Conservation (phyloP, 805 yeast genomes). For the Maudiozyma bulderi region DNA sequence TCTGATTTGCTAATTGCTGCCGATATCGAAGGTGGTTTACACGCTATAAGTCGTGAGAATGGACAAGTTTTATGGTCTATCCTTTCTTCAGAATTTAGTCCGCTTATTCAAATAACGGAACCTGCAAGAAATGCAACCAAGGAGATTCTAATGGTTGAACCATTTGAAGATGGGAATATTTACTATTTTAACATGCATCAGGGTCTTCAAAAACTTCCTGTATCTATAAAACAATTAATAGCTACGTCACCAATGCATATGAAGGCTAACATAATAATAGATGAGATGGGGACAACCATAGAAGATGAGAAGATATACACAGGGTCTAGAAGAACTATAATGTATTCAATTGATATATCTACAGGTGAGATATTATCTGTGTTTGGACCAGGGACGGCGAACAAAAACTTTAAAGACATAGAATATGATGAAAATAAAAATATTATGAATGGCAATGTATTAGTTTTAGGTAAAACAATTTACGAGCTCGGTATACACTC, state of each 20-base stretch:
- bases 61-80: constrained; percentile 76
- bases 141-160: constrained; percentile 81
- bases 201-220: constrained; percentile 76
- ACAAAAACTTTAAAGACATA: constrained; percentile 13
- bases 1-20: constrained; percentile 58
- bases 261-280: constrained; percentile 35
- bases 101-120: constrained; percentile 17
- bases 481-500: constrained; percentile 73
- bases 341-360: constrained; percentile 61
- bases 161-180: constrained; percentile 72
- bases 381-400: constrained; percentile 47
- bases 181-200: constrained; percentile 65
- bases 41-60: constrained; percentile 64
- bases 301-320: constrained; percentile 77
- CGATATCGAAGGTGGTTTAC: constrained; percentile 80
- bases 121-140: constrained; percentile 11
- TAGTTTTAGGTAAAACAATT: constrained; percentile 61
- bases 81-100: constrained; percentile 34
- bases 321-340: constrained; percentile 67
- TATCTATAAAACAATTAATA: constrained; percentile 68
- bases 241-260: constrained; percentile 78
- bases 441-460: constrained; percentile 2
- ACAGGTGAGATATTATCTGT: constrained; percentile 67
- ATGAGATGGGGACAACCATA: constrained; percentile 26
- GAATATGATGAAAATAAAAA: constrained; percentile 2